These are phyloP conservation scores for Annulohypoxylon stygium DNA, from an alignment of 495 filamentous ascomycete species.

Conservation along the genomic window DNA sequence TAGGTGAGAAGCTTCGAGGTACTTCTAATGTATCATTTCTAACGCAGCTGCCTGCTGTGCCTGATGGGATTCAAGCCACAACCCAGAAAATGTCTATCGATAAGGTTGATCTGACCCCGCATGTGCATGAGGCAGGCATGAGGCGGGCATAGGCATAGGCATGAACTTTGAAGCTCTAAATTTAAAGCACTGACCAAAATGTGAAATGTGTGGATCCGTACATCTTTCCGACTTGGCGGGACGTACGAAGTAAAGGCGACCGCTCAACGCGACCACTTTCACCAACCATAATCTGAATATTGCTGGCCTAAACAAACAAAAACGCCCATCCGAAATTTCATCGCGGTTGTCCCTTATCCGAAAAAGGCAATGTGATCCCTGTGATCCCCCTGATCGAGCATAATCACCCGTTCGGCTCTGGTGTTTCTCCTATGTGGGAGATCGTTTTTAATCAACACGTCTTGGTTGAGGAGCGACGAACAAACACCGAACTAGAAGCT, in stretches of 20 bases:
- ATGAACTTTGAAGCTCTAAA: conserved; percentile 1
- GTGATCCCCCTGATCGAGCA: conserved; percentile 11
- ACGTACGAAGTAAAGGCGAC: conserved; percentile 16
- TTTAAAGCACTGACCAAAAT: conserved; percentile 2
- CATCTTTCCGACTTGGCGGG: conserved; percentile 13
- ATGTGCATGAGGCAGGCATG: conserved; percentile 2
- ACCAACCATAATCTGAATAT: conserved; percentile 13
- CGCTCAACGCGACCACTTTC: conserved; percentile 42
- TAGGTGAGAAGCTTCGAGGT: conserved; percentile 1
- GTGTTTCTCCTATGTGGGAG: conserved; percentile 6
- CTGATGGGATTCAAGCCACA: conserved; percentile 15
- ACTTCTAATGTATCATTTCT: not conserved
- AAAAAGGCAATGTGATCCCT: conserved; percentile 23
- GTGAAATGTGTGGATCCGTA: not conserved
- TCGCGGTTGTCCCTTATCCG: not conserved
- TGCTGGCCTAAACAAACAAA: conserved; percentile 35
- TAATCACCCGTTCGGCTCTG: conserved; percentile 8
- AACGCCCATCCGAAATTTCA: not conserved
- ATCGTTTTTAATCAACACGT: conserved; percentile 1
- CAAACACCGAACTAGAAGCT: not conserved
- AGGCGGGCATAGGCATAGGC: not conserved
- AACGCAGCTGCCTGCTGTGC: conserved; percentile 1
- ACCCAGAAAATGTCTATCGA: conserved; percentile 22
- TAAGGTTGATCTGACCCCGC: conserved; percentile 39
- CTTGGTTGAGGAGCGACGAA: conserved; percentile 14